These are phyloP conservation scores for Flaveria brownii DNA, from an alignment of 129 eudicot species.

Conservation along the genomic window DNA sequence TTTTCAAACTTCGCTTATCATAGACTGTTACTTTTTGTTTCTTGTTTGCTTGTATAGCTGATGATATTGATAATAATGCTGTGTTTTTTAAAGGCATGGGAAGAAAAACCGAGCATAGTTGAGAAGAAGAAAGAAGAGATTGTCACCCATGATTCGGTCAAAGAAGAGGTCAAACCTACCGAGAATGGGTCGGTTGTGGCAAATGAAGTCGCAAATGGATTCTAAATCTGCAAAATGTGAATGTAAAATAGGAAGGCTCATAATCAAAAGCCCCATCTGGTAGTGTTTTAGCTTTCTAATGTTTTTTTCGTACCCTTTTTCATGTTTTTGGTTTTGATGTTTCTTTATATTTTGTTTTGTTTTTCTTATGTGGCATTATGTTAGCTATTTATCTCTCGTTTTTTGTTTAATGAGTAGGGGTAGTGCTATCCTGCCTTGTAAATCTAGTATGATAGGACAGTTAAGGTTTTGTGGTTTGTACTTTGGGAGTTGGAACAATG, in stretches of 20 bases:
- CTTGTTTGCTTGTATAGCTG: not conserved
- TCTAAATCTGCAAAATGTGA: slow-evolving; percentile 30
- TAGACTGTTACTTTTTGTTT: not conserved
- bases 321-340: slow-evolving; percentile 15
- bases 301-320: slow-evolving; percentile 15
- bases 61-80: not conserved
- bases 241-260: slow-evolving; percentile 37
- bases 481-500: not conserved
- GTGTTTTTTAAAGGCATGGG: slow-evolving; percentile 15
- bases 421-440: slow-evolving; percentile 22
- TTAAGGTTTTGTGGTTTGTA: slow-evolving; percentile 17
- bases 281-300: slow-evolving; percentile 18
- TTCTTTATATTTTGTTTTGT: not conserved
- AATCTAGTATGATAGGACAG: not conserved
- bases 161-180: slow-evolving; percentile 26
- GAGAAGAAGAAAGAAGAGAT: slow-evolving; percentile 45
- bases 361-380: not conserved
- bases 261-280: not conserved
- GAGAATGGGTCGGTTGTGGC: slow-evolving; percentile 25
- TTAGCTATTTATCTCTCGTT: not conserved
- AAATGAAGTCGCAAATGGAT: slow-evolving; percentile 33
- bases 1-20: not conserved
- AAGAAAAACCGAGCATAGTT: slow-evolving; percentile 31
- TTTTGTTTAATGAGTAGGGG: not conserved
- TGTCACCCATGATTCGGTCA: slow-evolving; percentile 16